Evolutionary conservation across 2,329 filamentous ascomycete species (phyloP), one percentile per base, ranked within the genome.

Genomic region (Calonectria leucothoes): DNA sequence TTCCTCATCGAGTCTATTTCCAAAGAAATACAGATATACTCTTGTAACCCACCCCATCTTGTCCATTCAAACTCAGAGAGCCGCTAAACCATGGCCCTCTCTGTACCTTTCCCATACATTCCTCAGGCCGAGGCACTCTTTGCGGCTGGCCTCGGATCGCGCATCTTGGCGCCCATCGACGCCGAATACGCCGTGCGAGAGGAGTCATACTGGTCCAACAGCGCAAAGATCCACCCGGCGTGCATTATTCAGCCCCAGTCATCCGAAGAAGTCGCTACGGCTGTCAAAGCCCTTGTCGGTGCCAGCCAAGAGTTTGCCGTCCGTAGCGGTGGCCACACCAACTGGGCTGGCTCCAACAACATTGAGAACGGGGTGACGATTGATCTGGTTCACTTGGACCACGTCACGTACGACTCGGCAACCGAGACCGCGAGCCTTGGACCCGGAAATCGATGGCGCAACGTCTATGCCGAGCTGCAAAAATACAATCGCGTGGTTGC

Each of bases 281-380:
- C 33, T 15, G 20, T 57, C 31, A 57, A 57, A 23, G 31, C 52
- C 29, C 52, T 57, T 25, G 52, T 37, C 11, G 52, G 20, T 8
- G 29, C 52, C 3, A 31, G 31, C 20, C 29, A 57, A 20, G 42
- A 79, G 6, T 81, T 82, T 55, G 81, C 82, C 11, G 75, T 83
- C 33, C 81, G 82, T 27, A 79, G 79, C 27, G 83, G 81, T 57
- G 83, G 81, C 8, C 83, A 84, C 65, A 78, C 80, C 23, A 74
- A 82, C 29, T 83, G 81, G 76, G 72, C 75, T 3, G 76, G 77
- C 4, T 82, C 76, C 23, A 83, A 78, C 55, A 79, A 77, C 55
- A 73, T 81, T 49, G 70, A 79, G 7, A 39, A 77, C 14, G 82
- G 81, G 31, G 72, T 83, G 23, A 81, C 78, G 8, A 77, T 83